Base-by-base conservation (phyloP, 129 eudicot genomes). In the Artemisia argyi region DNA sequence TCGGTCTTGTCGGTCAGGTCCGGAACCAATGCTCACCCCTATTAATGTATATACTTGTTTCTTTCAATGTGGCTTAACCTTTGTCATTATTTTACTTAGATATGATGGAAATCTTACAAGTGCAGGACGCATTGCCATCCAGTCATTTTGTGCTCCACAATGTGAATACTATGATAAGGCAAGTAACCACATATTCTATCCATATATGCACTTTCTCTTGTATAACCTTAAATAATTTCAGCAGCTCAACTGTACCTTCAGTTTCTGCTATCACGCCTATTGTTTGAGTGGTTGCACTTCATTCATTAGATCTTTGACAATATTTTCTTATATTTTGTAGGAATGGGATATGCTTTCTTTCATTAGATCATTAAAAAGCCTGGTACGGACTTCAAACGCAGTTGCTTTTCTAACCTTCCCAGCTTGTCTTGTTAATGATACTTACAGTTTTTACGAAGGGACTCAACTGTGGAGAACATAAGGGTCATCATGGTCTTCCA, bases 311-410 rank as follows among this genome's bases (percentile, higher is more conserved):
- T 65, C 53, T 16, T 44, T 71, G 58, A 69, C 32, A 51, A 63
- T 8, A 17, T 53, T 14, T 61, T 14, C 30, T 52, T 17, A 17
- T 61, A 24, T 20, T 14, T 50, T 76, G 69, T 73, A 94, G 99
- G 99, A 94, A 42, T 94, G 99, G 97, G 96, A 88, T 16, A 86
- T 90, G 89, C 97, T 94, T 73, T 79, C 91, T 55, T 94, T 85
- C 69, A 85, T 94, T 60, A 88, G 92, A 85, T 90, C 91, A 55
- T 83, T 94, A 74, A 94, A 88, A 83, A 78, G 86, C 81, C 80
- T 88, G 77, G 77, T 90, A 15, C 81, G 97, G 76, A 83, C 85
- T 66, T 90, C 96, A 72, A 90, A 90, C 80, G 87, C 96, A 65
- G 99, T 94, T 74, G 99, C 91, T 11, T 64, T 94, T 73, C 50